These are phyloP conservation scores for Aspergillus sclerotialis DNA, from an alignment of 2,329 filamentous ascomycete species.

Conservation along the genomic window DNA sequence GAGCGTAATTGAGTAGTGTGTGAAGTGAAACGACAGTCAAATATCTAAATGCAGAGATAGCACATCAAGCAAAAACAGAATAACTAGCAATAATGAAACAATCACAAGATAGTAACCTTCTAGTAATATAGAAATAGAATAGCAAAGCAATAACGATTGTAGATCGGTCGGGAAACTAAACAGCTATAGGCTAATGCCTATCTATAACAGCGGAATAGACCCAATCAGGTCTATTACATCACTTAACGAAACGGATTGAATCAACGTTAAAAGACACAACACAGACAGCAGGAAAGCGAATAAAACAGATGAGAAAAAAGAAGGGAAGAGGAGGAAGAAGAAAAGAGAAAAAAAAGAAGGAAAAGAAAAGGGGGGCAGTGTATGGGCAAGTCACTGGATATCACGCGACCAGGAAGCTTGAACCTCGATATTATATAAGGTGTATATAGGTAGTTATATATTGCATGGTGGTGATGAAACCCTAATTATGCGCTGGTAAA, in stretches of 20 bases:
- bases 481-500: too few species aligned
- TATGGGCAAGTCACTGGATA: background rate
- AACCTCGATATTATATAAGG: too few species aligned
- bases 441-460: too few species aligned
- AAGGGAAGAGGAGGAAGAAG: background rate
- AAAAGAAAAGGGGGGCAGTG: too few species aligned
- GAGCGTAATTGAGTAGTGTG: too few species aligned
- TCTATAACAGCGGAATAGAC: background rate
- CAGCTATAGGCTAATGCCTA: background rate
- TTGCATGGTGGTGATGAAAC: too few species aligned
- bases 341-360: background rate
- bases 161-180: background rate
- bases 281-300: background rate
- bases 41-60: background rate
- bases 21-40: too few species aligned
- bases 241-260: background rate
- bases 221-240: background rate
- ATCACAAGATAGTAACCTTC: background rate
- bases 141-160: background rate
- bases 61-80: background rate
- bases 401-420: too few species aligned
- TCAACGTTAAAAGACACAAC: background rate
- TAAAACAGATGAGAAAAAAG: background rate
- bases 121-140: background rate
- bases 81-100: background rate